Evolutionary conservation across 306 rosid species (phyloP).

Genomic region (Oxytropis ochrocephala): DNA sequence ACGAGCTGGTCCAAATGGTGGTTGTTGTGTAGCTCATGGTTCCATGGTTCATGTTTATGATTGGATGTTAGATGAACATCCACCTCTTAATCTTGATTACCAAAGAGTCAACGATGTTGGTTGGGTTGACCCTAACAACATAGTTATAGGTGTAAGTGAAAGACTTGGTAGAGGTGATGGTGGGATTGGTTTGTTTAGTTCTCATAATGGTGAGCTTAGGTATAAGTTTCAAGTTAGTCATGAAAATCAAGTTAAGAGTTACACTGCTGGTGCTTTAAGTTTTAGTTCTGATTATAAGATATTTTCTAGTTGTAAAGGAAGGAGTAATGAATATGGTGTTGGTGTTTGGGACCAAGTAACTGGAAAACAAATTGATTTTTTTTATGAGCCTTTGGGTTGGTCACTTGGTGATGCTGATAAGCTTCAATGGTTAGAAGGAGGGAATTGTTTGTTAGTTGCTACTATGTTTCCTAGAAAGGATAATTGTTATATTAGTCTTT

Average conservation of each 20-base stretch:
- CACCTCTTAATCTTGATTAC: slow-evolving; percentile 62
- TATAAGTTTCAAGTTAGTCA: slow-evolving; percentile 74
- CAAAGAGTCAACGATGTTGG: slow-evolving; percentile 87
- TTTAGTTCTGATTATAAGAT: slow-evolving; percentile 69
- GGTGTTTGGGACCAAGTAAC: slow-evolving; percentile 94
- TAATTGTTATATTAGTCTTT: slow-evolving; percentile 76
- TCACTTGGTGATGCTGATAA: slow-evolving; percentile 95
- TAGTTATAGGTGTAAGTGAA: slow-evolving; percentile 71
- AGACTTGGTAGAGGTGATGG: slow-evolving; percentile 74
- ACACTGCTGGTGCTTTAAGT: slow-evolving; percentile 88
- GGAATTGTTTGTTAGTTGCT: slow-evolving; percentile 71
- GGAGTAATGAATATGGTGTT: slow-evolving; percentile 87
- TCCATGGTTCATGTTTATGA: slow-evolving; percentile 89
- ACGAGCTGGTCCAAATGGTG: slow-evolving; percentile 88
- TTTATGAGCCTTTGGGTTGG: slow-evolving; percentile 83
- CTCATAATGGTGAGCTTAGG: slow-evolving; percentile 68
- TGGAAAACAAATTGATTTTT: slow-evolving; percentile 76
- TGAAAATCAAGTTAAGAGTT: slow-evolving; percentile 74
- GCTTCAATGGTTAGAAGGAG: slow-evolving; percentile 74
- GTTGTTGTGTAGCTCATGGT: slow-evolving; percentile 90
- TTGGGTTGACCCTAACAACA: slow-evolving; percentile 60
- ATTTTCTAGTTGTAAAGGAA: slow-evolving; percentile 80
- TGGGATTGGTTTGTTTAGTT: slow-evolving; percentile 74
- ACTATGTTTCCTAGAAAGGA: slow-evolving; percentile 90
- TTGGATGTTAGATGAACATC: slow-evolving; percentile 87